These are phyloP conservation scores for Neofusicoccum umdonicola DNA, from an alignment of 2,329 filamentous ascomycete genomes.

Conservation along the genomic window DNA sequence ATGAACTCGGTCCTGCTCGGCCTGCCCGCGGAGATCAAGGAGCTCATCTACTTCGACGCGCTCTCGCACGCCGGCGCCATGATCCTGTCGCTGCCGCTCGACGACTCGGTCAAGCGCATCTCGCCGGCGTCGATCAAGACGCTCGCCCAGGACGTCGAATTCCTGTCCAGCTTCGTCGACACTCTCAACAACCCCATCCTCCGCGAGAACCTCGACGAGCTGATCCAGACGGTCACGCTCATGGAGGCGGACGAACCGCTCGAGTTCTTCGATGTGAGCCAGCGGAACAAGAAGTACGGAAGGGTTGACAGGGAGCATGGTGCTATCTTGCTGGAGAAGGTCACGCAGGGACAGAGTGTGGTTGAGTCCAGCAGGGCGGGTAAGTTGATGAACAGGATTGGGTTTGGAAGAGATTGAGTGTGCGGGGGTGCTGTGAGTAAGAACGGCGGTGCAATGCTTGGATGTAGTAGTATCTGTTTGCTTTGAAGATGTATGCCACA, in stretches of 20 bases:
- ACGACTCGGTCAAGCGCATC: constrained; percentile 76
- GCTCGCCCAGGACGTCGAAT: constrained; percentile 77
- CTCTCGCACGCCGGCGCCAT: constrained; percentile 85
- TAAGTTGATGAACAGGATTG: constrained; percentile 14
- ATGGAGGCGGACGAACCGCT: constrained; percentile 88
- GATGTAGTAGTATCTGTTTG: too few relatives aligned
- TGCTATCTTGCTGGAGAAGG: constrained; percentile 82
- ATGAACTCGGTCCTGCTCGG: constrained; percentile 94
- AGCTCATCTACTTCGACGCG: constrained; percentile 96
- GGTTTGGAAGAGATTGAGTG: constrained; percentile 4
- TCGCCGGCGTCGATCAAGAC: constrained; percentile 81
- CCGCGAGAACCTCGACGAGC: constrained; percentile 83
- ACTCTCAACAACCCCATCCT: constrained; percentile 85
- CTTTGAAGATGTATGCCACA: too few relatives aligned
- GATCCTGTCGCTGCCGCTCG: constrained; percentile 78
- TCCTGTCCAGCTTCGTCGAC: constrained; percentile 82
- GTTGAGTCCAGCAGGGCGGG: background rate
- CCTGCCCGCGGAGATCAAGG: constrained; percentile 92
- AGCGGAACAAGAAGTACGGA: constrained; percentile 88
- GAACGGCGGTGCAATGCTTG: too few relatives aligned
- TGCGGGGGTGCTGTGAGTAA: too few relatives aligned
- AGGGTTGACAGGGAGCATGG: constrained; percentile 90
- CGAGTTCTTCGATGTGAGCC: constrained; percentile 91
- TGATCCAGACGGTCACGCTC: constrained; percentile 87
- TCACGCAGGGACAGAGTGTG: constrained; percentile 11